These are phyloP conservation scores for Phyllosticta citrichinensis DNA, from an alignment of 2,329 filamentous ascomycete genomes.

Conservation along the genomic window DNA sequence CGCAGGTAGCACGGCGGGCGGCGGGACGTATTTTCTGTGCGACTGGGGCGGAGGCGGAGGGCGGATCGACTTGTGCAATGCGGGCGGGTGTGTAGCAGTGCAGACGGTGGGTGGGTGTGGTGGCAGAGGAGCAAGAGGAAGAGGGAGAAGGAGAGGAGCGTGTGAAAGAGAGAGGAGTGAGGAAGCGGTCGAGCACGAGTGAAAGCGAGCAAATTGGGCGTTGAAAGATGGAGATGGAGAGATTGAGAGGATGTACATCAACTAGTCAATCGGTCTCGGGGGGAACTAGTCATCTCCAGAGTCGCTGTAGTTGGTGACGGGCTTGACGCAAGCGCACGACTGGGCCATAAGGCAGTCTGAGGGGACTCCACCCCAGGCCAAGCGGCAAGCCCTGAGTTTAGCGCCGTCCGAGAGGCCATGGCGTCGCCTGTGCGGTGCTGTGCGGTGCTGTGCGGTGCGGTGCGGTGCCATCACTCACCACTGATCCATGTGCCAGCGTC, in stretches of 20 bases:
- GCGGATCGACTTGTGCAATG: background rate
- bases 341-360: background rate
- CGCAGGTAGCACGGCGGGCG: constrained; percentile 1
- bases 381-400: background rate
- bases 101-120: background rate
- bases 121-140: background rate
- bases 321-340: background rate
- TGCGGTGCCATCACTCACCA: too few relatives aligned
- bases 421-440: background rate
- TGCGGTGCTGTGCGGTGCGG: background rate
- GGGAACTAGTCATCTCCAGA: background rate
- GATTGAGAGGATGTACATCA: background rate
- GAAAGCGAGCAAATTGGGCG: too few relatives aligned
- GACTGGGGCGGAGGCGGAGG: constrained; percentile 8
- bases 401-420: too few relatives aligned
- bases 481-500: too few relatives aligned
- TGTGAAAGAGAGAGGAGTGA: background rate
- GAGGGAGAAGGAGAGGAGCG: background rate
- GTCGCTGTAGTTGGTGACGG: background rate
- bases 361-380: background rate
- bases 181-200: too few relatives aligned
- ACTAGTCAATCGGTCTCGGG: background rate
- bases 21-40: constrained; percentile 8
- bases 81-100: background rate
- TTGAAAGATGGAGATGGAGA: background rate